Evolutionary conservation across 768 basidiomycete species (phyloP), one percentile per base, ranked within the genome.

Genomic region (Kwoniella mangroviensis): DNA sequence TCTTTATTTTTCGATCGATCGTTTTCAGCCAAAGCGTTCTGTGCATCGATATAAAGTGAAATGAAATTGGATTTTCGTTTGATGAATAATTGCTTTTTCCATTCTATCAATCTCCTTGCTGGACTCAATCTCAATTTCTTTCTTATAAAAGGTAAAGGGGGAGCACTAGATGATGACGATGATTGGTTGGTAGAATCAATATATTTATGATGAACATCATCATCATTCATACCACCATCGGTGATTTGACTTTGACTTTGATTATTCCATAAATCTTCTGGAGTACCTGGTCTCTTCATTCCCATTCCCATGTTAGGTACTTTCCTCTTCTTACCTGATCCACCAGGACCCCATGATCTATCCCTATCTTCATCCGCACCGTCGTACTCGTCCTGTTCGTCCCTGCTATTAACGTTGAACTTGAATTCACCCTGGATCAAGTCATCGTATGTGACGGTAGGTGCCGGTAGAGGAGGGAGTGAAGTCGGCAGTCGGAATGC

Each of bases 21-120:
- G 40, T 41, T 60, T 52, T 61, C 52, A 5, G 56, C 69, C 17
- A 67, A 62, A 60, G 58, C 67, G n/a, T 60, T 69, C 63, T 79
- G 77, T 54, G 75, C 75, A 49, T 79, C 78, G 12, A 79, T 56
- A 40, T 73, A 79, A 5, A 79, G 65, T 3, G 72, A 69, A n/a
- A 79, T 72, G 55, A 79, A 63, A 11, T 70, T 72, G 2, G 78
- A 72, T 68, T 79, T 76, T 4, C 78, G 70, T 19, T 74, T 57
- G 2, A 79, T 58, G 56, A 75, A 76, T 9, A 75, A 61, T 10
- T 67, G 69, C 57, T 73, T 77, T 28, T 52, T 49, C 43, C 43
- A 51, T 26, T 63, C 45, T 52, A 53, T 53, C 26, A 63, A n/a
- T 26, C 24, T 63, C 51, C 62, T 63, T 13, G 62, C 62, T 22